These are phyloP conservation scores for Thelonectria blattea DNA, from an alignment of 2,329 filamentous ascomycete species.

Conservation along the genomic window DNA sequence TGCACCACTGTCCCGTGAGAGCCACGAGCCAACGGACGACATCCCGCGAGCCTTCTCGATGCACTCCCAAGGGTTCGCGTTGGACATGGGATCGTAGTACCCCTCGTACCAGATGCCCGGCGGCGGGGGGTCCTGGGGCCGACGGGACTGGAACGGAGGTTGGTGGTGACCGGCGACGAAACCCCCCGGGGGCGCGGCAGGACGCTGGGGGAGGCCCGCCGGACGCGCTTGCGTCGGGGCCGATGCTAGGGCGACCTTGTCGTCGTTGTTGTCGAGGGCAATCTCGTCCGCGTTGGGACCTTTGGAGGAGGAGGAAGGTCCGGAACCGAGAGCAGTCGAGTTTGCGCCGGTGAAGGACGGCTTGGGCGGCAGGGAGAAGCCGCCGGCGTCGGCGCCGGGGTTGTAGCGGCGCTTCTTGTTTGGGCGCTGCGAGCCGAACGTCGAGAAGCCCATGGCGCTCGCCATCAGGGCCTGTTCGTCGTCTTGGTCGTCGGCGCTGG, in stretches of 20 bases:
- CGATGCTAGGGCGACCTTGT: constrained; percentile 21
- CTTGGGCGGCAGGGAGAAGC: constrained; percentile 36
- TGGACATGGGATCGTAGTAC: constrained; percentile 73
- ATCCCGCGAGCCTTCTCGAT: constrained; percentile 58
- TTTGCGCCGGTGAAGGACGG: constrained; percentile 42
- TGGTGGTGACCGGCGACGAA: constrained; percentile 17
- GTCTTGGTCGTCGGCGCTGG: constrained; percentile 29
- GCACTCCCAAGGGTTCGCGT: constrained; percentile 74
- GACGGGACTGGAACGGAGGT: constrained; percentile 9
- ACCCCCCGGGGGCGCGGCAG: constrained; percentile 26
- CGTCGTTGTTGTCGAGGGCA: constrained; percentile 45
- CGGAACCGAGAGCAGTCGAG: constrained; percentile 45
- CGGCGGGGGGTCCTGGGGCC: constrained; percentile 21
- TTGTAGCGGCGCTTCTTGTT: constrained; percentile 74
- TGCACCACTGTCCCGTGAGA: constrained; percentile 30
- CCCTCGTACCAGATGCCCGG: constrained; percentile 63
- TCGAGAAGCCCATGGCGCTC: constrained; percentile 74
- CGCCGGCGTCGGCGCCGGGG: constrained; percentile 54
- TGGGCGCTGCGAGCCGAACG: constrained; percentile 65
- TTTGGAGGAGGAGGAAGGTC: constrained; percentile 18
- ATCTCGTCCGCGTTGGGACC: constrained; percentile 54
- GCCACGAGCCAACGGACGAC: constrained; percentile 53
- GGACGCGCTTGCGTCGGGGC: constrained; percentile 41
- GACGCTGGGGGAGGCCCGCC: constrained; percentile 42
- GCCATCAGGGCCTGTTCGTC: constrained; percentile 62